Evolutionary conservation across 768 basidiomycete species (phyloP).

Genomic region (Kwoniella sp.): DNA sequence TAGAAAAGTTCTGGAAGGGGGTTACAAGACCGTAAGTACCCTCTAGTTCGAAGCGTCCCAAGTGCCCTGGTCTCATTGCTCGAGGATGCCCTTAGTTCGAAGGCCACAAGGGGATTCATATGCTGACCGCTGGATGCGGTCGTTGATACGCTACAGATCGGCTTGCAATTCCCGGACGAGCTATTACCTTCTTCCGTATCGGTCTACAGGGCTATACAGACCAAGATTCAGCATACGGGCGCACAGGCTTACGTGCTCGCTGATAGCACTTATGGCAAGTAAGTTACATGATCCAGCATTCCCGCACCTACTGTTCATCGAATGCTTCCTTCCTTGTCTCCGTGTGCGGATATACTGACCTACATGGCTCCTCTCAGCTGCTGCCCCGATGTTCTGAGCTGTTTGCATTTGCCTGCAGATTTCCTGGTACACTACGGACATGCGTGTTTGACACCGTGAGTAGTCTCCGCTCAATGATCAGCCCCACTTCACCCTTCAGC

Average conservation of each 20-base stretch:
- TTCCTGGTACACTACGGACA: constrained; percentile 93
- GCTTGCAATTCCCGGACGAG: constrained; percentile 95
- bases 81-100: too few relatives aligned
- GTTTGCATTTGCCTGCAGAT: constrained; percentile 90
- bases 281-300: too few relatives aligned
- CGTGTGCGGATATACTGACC: too few relatives aligned
- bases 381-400: constrained; percentile 94
- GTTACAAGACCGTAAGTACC: constrained; percentile 69
- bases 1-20: constrained; percentile 64
- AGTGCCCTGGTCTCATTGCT: too few relatives aligned
- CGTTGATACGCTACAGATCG: too few relatives aligned
- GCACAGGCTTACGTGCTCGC: constrained; percentile 86
- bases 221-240: constrained; percentile 48
- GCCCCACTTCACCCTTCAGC: too few relatives aligned
- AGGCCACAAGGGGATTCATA: too few relatives aligned
- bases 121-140: too few relatives aligned
- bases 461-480: too few relatives aligned
- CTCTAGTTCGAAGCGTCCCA: too few relatives aligned
- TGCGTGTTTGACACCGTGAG: constrained; percentile 90
- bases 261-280: constrained; percentile 97
- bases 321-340: background rate
- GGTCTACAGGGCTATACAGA: constrained; percentile 71
- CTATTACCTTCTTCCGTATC: constrained; percentile 82
- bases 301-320: background rate
- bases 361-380: constrained; percentile 64